A percentile compares a stretch with the other conserved stretches of the same genome.
Conservation (phyloP, 2,329 filamentous ascomycete genomes). For the Malbranchea cinnamomea region DNA sequence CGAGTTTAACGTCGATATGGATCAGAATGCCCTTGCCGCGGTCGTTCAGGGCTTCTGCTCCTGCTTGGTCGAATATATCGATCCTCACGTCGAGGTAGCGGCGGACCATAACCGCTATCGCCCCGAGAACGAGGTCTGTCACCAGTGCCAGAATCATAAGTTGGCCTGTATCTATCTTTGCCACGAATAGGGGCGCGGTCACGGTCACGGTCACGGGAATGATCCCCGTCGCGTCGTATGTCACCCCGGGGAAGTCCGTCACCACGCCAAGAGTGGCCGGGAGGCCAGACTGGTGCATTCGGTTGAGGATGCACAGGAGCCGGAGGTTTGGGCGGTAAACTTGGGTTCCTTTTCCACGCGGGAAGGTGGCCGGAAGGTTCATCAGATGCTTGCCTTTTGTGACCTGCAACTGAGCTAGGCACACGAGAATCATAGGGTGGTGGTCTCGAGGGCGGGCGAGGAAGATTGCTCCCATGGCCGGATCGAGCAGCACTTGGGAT, state of each 20-base stretch:
- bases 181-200: slow-evolving; percentile 25
- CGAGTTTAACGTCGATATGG: too few species aligned
- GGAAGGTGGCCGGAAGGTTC: slow-evolving; percentile 14
- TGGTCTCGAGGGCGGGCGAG: slow-evolving; percentile 14
- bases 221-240: slow-evolving; percentile 13
- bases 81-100: slow-evolving; percentile 5
- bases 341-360: slow-evolving; percentile 17
- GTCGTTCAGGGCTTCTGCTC: slow-evolving; percentile 9
- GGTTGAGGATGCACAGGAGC: slow-evolving; percentile 15
- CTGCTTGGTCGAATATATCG: slow-evolving; percentile 7
- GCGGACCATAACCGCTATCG: slow-evolving; percentile 3
- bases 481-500: slow-evolving; percentile 21
- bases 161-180: slow-evolving; percentile 7
- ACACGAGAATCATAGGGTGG: slow-evolving; percentile 15
- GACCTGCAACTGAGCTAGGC: slow-evolving; percentile 10
- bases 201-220: slow-evolving; percentile 14
- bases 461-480: slow-evolving; percentile 14
- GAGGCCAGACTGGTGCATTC: slow-evolving; percentile 14
- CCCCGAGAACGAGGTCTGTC: too few species aligned
- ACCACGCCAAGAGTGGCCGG: slow-evolving; percentile 14
- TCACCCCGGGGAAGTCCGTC: slow-evolving; percentile 16
- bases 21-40: too few species aligned
- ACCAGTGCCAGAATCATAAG: too few species aligned
- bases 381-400: slow-evolving; percentile 12
- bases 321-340: slow-evolving; percentile 25